Conservation (phyloP, 257 asterid species). For the Lithospermum erythrorhizon region DNA sequence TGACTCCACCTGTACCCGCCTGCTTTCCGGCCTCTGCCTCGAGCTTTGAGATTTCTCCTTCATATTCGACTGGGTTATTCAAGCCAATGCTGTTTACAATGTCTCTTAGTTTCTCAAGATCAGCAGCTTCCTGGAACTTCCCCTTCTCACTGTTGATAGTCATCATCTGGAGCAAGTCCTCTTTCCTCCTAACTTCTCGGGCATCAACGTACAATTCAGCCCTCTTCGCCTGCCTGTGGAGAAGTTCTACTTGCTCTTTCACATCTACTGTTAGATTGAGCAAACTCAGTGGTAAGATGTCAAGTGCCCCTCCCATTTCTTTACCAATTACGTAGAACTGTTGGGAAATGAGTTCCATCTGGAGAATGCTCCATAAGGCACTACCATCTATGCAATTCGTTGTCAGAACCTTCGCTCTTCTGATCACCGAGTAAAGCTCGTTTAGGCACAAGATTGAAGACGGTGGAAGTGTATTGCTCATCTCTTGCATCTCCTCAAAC, state of each 20-base stretch:
- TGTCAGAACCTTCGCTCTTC: conserved; percentile 36
- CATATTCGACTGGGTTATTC: conserved; percentile 28
- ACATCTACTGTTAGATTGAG: conserved; percentile 51
- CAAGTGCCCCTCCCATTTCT: conserved; percentile 72
- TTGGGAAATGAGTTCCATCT: conserved; percentile 43
- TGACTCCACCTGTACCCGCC: conserved; percentile 83
- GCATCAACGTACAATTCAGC: conserved; percentile 34
- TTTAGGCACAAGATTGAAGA: conserved; percentile 61
- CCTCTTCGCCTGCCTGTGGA: conserved; percentile 65
- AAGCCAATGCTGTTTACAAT: conserved; percentile 43
- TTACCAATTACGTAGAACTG: conserved; percentile 36
- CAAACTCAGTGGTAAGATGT: conserved; percentile 67
- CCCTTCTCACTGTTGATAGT: conserved; percentile 21
- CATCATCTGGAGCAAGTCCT: conserved; percentile 43
- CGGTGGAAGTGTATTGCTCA: conserved; percentile 49
- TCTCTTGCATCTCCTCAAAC: conserved; percentile 63
- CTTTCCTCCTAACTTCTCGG: conserved; percentile 37
- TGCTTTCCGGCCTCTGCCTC: conserved; percentile 59
- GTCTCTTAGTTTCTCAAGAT: conserved; percentile 25
- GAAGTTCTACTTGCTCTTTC: conserved; percentile 72
- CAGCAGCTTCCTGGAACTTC: conserved; percentile 32
- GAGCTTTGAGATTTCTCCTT: conserved; percentile 59
- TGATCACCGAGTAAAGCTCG: conserved; percentile 48
- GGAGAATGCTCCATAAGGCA: conserved; percentile 64
- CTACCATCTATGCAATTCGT: conserved; percentile 48